phyloP scores from a whole-genome alignment of 164 flowering plant genomes.

The Litsea cubeba region DNA sequence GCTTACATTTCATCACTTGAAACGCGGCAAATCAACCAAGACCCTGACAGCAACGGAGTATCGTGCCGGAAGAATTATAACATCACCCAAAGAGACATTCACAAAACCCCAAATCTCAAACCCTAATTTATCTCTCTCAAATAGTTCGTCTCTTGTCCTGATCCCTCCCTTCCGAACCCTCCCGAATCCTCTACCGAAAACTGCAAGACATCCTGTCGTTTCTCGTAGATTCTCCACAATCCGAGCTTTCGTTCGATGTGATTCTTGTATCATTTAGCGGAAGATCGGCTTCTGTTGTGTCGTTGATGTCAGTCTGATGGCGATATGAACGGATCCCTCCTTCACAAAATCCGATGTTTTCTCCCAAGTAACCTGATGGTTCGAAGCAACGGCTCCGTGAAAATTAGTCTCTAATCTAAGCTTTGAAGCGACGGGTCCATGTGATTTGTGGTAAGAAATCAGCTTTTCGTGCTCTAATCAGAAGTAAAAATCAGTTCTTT shows the following conservation, averaged over 20 bases:
- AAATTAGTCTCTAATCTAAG: neutral
- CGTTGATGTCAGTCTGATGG: neutral
- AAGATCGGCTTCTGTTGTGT: neutral
- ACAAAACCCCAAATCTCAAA: neutral
- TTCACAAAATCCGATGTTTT: neutral
- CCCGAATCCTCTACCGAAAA: neutral
- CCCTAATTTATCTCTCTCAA: neutral
- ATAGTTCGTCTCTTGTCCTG: neutral
- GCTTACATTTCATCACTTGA: too few species aligned
- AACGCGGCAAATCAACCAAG: neutral
- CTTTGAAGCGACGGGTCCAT: slow-evolving; percentile 5
- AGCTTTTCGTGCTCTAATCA: neutral
- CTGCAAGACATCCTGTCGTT: neutral
- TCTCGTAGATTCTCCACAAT: neutral
- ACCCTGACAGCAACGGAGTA: neutral
- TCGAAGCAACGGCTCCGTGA: slow-evolving; percentile 4
- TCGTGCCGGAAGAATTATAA: neutral
- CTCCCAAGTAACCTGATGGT: neutral
- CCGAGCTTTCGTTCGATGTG: slow-evolving; percentile 8
- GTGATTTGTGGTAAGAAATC: neutral
- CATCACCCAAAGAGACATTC: neutral
- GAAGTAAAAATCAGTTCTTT: neutral
- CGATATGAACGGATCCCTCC: neutral
- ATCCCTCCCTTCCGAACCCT: neutral
- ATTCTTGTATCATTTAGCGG: neutral